Base-by-base conservation (phyloP, 1,139 yeast genomes). In the Hemisphaericaspora subhashii region DNA sequence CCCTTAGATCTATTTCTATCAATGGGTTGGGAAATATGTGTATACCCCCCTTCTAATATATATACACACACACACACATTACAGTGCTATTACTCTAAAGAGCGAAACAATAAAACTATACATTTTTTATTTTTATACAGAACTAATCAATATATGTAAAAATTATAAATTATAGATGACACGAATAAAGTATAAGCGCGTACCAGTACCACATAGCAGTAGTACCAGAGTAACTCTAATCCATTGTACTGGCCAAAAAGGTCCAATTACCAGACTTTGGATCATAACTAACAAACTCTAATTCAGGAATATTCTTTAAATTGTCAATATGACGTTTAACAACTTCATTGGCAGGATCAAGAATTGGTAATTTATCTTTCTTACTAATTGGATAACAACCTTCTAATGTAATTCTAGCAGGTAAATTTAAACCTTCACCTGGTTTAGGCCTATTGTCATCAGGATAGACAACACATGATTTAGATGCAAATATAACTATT, bases 361-460 rank as follows among this genome's bases (percentile, higher is more conserved):
- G 79, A 38, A 90, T 79, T 2, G 89, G 86, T 52, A 81, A 70
- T 50, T 83, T 78, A 24, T 86, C 85, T 43, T 83, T 85, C 54
- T 79, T 83, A 40, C 86, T 74, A 17, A 77, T 63, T 14, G 97
- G 96, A 64, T 77, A 90, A 55, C 95, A 84, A 12, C 83, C 81
- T 48, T 84, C 85, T 39, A 90, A 65, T 1, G 92, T 78, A 39
- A 90, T 79, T 42, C 74, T 73, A 5, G 88, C 86, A 2, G 84
- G 82, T 28, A 86, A 74, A 55, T 92, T 90, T 44, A 92, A 73
- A 0, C 96, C 98, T 54, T 86, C 86, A 10, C 97, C 97, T 25
- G 58, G 53, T 38, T 70, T 64, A 10, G 96, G 95, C 48, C 72
- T 77, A 23, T 58, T 57, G n/a, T 72, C 68, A 41, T 84, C 83